These are phyloP conservation scores for Phyllosticta paracitricarpa DNA, from an alignment of 2,329 filamentous ascomycete genomes.

Conservation along the genomic window DNA sequence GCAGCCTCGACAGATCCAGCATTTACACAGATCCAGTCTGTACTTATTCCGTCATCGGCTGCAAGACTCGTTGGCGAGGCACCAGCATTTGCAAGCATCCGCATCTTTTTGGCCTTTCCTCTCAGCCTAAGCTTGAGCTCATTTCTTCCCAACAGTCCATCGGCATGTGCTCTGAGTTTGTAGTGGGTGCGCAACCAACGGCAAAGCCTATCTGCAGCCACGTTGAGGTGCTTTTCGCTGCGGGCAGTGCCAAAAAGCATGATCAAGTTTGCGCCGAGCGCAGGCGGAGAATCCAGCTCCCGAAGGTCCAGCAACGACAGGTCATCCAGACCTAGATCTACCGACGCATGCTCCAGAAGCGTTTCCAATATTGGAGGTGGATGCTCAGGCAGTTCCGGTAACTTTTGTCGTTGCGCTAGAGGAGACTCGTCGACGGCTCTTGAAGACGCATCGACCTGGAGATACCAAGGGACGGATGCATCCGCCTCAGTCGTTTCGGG, in stretches of 20 bases:
- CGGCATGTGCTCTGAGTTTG: constrained; percentile 66
- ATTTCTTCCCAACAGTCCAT: constrained; percentile 80
- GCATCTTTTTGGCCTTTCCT: constrained; percentile 69
- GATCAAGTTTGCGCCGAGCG: constrained; percentile 75
- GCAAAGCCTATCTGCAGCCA: constrained; percentile 80
- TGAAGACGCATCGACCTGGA: constrained; percentile 53
- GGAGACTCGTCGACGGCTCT: constrained; percentile 18
- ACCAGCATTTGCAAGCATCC: constrained; percentile 65
- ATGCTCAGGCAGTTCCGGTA: constrained; percentile 56
- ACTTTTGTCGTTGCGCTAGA: constrained; percentile 42
- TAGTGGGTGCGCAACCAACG: constrained; percentile 70
- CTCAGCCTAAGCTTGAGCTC: constrained; percentile 82
- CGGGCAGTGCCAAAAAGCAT: constrained; percentile 91
- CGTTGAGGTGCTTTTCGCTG: constrained; percentile 86
- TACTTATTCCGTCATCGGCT: constrained; percentile 76
- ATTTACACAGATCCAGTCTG: constrained; percentile 94
- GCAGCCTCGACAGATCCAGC: constrained; percentile 59
- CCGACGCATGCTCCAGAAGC: constrained; percentile 67
- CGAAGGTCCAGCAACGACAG: constrained; percentile 75
- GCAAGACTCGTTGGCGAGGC: constrained; percentile 46
- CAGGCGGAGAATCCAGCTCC: constrained; percentile 71
- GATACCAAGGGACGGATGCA: constrained; percentile 64
- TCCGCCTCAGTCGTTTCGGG: background rate
- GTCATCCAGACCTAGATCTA: constrained; percentile 78
- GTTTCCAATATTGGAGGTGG: constrained; percentile 62